Percentiles rank a stretch among this genome's conserved stretches.
phyloP scores from a whole-genome alignment of 176 grass and related monocot species.

The Avena sativa region DNA sequence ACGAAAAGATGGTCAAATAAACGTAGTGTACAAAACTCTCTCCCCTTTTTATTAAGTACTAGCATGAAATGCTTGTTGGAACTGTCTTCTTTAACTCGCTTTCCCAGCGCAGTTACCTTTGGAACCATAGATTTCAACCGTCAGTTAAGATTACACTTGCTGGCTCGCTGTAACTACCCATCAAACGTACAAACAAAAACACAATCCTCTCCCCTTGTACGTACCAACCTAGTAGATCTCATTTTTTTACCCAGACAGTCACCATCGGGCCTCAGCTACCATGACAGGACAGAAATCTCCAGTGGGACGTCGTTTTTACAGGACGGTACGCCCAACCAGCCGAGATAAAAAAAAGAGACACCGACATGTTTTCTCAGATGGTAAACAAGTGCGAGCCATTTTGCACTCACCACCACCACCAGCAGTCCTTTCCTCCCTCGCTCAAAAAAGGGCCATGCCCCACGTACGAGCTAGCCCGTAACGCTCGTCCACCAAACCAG shows the following conservation, averaged over 20 bases:
- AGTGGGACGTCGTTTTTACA: not conserved
- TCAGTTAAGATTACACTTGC: not conserved
- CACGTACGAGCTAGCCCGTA: not conserved
- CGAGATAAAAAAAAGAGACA: not conserved
- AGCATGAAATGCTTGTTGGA: not conserved
- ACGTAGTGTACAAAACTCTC: not conserved
- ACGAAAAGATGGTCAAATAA: not conserved
- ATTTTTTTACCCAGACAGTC: not conserved
- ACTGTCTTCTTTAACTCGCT: not conserved
- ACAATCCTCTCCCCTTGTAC: not conserved
- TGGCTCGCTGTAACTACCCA: not conserved
- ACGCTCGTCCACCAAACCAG: not conserved
- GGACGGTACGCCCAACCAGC: not conserved
- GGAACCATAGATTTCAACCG: not conserved
- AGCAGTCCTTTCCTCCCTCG: not conserved
- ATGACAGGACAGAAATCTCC: conserved; percentile 9
- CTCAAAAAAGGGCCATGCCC: not conserved
- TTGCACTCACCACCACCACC: not conserved
- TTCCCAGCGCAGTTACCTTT: not conserved
- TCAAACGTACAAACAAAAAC: not conserved
- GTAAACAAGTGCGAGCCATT: not conserved
- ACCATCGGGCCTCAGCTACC: not conserved
- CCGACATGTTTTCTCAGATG: not conserved
- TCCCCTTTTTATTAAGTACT: not conserved
- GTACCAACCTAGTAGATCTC: not conserved